These are phyloP conservation scores for Saccharomyces hybrid DNA, from an alignment of 1,139 yeast genomes.

Conservation along the genomic window DNA sequence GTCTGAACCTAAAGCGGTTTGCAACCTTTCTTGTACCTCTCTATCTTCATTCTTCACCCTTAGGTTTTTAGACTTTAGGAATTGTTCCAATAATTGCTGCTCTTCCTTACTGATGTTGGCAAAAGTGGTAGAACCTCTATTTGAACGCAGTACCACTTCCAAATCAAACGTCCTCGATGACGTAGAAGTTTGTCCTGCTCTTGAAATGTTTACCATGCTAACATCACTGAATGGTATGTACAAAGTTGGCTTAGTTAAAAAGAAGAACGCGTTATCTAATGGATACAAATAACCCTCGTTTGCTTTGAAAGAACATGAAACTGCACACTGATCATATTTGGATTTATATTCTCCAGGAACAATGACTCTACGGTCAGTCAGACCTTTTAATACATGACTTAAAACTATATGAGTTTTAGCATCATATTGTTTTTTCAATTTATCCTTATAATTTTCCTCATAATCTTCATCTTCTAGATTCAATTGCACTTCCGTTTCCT, in stretches of 20 bases:
- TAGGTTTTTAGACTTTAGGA: constrained; percentile 68
- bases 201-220: constrained; percentile 67
- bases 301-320: constrained; percentile 88
- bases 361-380: constrained; percentile 77
- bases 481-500: constrained; percentile 84
- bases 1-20: constrained; percentile 65
- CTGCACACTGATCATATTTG: constrained; percentile 68
- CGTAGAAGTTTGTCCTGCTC: constrained; percentile 76
- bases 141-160: constrained; percentile 62
- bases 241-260: constrained; percentile 89
- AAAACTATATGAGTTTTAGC: constrained; percentile 85
- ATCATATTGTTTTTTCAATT: constrained; percentile 64
- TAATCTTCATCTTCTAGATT: constrained; percentile 80
- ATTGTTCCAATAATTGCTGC: constrained; percentile 69
- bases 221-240: constrained; percentile 84
- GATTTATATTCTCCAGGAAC: constrained; percentile 83
- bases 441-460: constrained; percentile 65
- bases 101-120: constrained; percentile 89
- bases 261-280: constrained; percentile 80
- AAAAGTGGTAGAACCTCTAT: constrained; percentile 68
- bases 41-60: constrained; percentile 83
- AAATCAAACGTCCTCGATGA: constrained; percentile 90
- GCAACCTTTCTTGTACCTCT: constrained; percentile 73
- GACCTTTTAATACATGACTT: constrained; percentile 82
- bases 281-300: constrained; percentile 91